Percentiles rank a stretch among this genome's conserved stretches.
These are phyloP conservation scores for Microbotryomycetes sp. DNA, from an alignment of 1,284 basidiomycete species.

Conservation along the genomic window DNA sequence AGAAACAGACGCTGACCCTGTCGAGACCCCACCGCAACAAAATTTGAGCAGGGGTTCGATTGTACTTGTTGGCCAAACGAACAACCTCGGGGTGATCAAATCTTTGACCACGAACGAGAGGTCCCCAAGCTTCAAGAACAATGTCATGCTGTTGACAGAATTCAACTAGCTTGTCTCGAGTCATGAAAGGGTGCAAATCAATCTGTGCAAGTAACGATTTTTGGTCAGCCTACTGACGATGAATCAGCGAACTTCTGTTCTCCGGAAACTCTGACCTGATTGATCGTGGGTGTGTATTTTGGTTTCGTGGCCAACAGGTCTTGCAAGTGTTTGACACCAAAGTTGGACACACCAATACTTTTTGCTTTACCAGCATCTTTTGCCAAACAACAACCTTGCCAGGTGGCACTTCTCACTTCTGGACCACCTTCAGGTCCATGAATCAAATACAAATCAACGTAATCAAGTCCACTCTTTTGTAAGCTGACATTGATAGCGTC, in stretches of 20 bases:
- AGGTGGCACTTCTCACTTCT: slow-evolving; percentile 26
- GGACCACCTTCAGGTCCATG: slow-evolving; percentile 53
- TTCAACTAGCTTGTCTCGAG: slow-evolving; percentile 67
- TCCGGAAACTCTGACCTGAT: slow-evolving; percentile 81
- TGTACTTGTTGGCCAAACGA: slow-evolving; percentile 56
- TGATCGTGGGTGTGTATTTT: slow-evolving; percentile 56
- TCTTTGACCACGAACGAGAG: slow-evolving; percentile 56
- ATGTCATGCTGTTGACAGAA: slow-evolving; percentile 66
- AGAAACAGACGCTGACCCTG: slow-evolving; percentile 51
- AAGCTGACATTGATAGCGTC: slow-evolving; percentile 19
- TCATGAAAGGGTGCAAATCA: slow-evolving; percentile 75
- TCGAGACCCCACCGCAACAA: slow-evolving; percentile 75
- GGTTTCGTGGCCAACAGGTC: slow-evolving; percentile 59
- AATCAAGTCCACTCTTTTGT: slow-evolving; percentile 40
- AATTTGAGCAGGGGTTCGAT: slow-evolving; percentile 64
- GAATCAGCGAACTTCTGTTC: slow-evolving; percentile 46
- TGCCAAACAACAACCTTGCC: slow-evolving; percentile 44
- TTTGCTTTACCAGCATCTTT: slow-evolving; percentile 60
- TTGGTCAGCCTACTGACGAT: background rate
- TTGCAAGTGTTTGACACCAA: slow-evolving; percentile 63
- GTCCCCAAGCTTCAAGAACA: slow-evolving; percentile 54
- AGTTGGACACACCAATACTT: slow-evolving; percentile 61
- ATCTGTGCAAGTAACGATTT: background rate
- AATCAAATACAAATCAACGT: slow-evolving; percentile 70
- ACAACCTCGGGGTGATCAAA: slow-evolving; percentile 55